Base-by-base conservation (phyloP, 108 stramenopile genomes). In the Cyclotella sp. region DNA sequence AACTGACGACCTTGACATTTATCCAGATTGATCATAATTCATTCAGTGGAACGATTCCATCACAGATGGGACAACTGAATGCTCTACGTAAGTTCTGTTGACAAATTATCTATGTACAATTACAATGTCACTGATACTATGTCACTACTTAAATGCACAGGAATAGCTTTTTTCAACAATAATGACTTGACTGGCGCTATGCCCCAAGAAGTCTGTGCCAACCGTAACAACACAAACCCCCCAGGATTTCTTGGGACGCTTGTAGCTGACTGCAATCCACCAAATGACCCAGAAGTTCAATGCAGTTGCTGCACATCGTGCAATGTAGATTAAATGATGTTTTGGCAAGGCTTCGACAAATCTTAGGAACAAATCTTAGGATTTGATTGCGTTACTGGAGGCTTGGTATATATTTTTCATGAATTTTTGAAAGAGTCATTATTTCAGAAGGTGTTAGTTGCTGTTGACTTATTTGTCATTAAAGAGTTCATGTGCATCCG, bases 41-140 rank as follows among this genome's bases (percentile, higher is more conserved):
- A 42, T 66, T 91, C 34, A 75, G 44, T 40, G 90, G 88, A 39
- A 82, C 81, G 7, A 86, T 91, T 16, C 90, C 90, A 7, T 72
- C 86, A 3, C 81, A 89, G 43, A 8, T 91, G 29, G 86, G 79
- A 27, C 63, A 76, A 30, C 51, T 90, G 72, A 29, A 62, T 6
- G 60, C 60, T 12, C 60, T 72, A n/a, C 42, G 72, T 72, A 41
- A 72, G 72, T 69, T 18, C 15, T 54, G 53, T 19, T 59, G 21
- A 9, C 15, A 29, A 42, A 43, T 24, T 3, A 53, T 53, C n/a
- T 54, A 9, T 16, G 9, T 52, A 49, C 12, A 22, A 0, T 66
- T 28, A 13, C 13, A 29, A 39, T 68, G 12, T 68, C 29, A 53
- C 45, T 65, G 13, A 46, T 44, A 57, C 55, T 22, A 22, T 57